These are phyloP conservation scores for Globisporangium rhizosaccharum DNA, from an alignment of 352 stramenopile genomes.

Conservation along the genomic window DNA sequence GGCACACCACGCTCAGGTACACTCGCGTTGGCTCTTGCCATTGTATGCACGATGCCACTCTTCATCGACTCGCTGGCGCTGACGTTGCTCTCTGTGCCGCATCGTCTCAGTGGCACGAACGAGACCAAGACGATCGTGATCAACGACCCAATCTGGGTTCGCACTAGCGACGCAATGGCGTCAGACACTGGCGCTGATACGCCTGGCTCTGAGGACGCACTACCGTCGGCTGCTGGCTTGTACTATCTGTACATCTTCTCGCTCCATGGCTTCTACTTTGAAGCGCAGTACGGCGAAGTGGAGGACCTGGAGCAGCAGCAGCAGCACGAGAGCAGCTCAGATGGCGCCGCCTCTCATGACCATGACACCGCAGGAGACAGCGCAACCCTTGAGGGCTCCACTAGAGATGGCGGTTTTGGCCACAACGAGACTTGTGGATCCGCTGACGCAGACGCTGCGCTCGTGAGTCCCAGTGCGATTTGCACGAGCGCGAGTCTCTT, in stretches of 20 bases:
- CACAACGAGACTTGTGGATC: not conserved
- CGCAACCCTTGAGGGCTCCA: no score
- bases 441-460: no score
- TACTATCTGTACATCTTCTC: constrained; percentile 38
- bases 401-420: not conserved
- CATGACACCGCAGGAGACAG: not conserved
- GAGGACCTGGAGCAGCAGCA: not conserved
- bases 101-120: not conserved
- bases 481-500: constrained; percentile 21
- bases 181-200: not conserved
- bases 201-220: not conserved
- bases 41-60: constrained; percentile 27
- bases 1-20: constrained; percentile 35
- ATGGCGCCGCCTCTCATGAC: not conserved
- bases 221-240: constrained; percentile 3
- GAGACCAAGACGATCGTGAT: not conserved
- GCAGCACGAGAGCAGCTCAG: no score
- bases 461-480: not conserved
- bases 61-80: constrained; percentile 14
- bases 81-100: not conserved
- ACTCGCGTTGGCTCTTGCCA: constrained; percentile 7
- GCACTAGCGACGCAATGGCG: not conserved
- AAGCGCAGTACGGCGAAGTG: constrained; percentile 18
- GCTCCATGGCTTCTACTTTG: constrained; percentile 33
- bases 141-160: not conserved